Conservation (phyloP, 495 filamentous ascomycete species). For the Penicillium subrubescens region DNA sequence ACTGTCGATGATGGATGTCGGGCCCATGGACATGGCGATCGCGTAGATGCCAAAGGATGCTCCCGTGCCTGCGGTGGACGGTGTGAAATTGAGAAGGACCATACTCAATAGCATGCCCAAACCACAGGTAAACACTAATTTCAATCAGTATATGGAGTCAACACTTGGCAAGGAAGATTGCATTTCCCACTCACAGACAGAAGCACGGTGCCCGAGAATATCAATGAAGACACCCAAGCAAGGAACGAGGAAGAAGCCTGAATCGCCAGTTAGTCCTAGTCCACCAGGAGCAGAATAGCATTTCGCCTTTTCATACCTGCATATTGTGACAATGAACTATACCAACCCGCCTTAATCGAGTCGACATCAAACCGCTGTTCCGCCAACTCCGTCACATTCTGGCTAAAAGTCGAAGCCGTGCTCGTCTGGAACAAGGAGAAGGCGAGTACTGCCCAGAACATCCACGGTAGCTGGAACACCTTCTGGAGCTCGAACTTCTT, state of each 20-base stretch:
- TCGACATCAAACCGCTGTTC: conserved; percentile 44
- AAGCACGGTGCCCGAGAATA: conserved; percentile 43
- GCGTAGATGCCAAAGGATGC: conserved; percentile 50
- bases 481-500: conserved; percentile 47
- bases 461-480: conserved; percentile 47
- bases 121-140: conserved; percentile 38
- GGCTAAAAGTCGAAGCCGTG: conserved; percentile 40
- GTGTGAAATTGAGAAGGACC: conserved; percentile 40
- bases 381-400: conserved; percentile 49
- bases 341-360: conserved; percentile 47
- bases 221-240: conserved; percentile 48
- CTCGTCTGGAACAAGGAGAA: conserved; percentile 51
- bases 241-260: conserved; percentile 46
- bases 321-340: conserved; percentile 45
- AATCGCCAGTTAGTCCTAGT: background rate
- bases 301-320: conserved; percentile 28
- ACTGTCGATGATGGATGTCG: conserved; percentile 46
- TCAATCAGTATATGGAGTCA: background rate
- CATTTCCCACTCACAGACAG: conserved; percentile 36
- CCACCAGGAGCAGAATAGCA: background rate
- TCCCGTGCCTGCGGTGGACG: conserved; percentile 37
- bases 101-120: conserved; percentile 44
- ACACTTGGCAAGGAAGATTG: background rate
- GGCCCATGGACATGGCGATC: conserved; percentile 41
- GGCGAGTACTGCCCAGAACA: conserved; percentile 42